Evolutionary conservation across 1,139 yeast species (phyloP), one percentile per base, ranked within the genome.

Genomic region (Kodamaea derodonti): DNA sequence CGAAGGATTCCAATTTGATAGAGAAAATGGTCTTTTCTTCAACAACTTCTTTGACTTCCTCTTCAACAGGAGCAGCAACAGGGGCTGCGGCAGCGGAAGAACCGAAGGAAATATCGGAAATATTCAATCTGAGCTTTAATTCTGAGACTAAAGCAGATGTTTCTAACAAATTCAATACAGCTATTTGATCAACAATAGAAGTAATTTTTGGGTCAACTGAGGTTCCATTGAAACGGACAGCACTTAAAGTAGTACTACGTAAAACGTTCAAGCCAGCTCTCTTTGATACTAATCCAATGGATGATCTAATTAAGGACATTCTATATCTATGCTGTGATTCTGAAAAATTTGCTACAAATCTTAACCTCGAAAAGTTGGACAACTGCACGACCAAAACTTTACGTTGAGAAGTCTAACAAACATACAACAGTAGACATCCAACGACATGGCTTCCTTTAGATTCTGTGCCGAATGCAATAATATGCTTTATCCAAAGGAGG

Each of bases 401-500:
- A n/a, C n/a, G 22, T 18, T 9, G 9, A 18, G 22, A 18, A 9
- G 22, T 9, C 22, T 18, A 18, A 18, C 22, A 18, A 18, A 18
- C 6, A 6, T 7, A 18, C 22, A 20, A 22, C 27, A 20, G 14
- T 10, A 20, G 17, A 25, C 30, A 29, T 24, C 30, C 8, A 30
- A 13, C 34, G 51, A 24, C 38, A 86, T 84, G 95, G 86, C 94
- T 39, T 85, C 95, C 30, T 88, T 88, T 62, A 76, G 95, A 57
- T 88, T 88, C 66, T 88, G 97, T 60, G 83, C 92, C 47, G 95
- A 86, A 56, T 88, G 94, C 75, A 94, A 94, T 72, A 94, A 94
- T 58, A 90, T 92, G 98, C 76, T 92, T 65, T 94, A 92, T 59
- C 98, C 99, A n/a, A 80, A 86, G 49, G 98, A 94, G 65, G 98